A percentile compares a stretch with the other conserved stretches of the same genome.
These are phyloP conservation scores for Ceratobasidium papillatum DNA, from an alignment of 1,284 basidiomycete species.

Conservation along the genomic window DNA sequence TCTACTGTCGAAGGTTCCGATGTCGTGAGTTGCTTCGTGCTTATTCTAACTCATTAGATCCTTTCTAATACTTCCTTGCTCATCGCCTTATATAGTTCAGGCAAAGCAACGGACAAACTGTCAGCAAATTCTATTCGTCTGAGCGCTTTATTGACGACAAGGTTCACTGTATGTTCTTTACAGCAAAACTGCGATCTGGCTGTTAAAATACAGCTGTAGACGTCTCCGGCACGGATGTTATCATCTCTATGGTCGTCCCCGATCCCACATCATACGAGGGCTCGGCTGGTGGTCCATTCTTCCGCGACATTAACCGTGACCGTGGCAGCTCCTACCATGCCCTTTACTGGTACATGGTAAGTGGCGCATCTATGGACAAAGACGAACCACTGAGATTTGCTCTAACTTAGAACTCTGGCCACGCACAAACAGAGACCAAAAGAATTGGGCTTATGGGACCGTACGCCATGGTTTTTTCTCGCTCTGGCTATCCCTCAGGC, in stretches of 20 bases:
- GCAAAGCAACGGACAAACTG: constrained; percentile 20
- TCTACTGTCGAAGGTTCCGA: constrained; percentile 37
- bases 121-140: constrained; percentile 23
- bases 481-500: constrained; percentile 22
- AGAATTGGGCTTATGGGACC: constrained; percentile 29
- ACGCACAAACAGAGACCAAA: constrained; percentile 40
- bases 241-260: constrained; percentile 40
- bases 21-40: constrained; percentile 29
- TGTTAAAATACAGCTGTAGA: not conserved
- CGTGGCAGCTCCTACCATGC: constrained; percentile 22
- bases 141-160: constrained; percentile 40
- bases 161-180: constrained; percentile 24
- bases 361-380: not conserved
- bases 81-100: not conserved
- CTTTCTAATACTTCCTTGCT: not conserved
- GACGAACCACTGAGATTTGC: not conserved
- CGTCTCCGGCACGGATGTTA: constrained; percentile 36
- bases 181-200: not conserved
- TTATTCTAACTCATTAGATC: not conserved
- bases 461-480: constrained; percentile 37
- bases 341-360: constrained; percentile 41
- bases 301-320: constrained; percentile 39
- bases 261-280: constrained; percentile 37
- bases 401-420: constrained; percentile 34
- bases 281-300: constrained; percentile 38